Conservation (phyloP, 1,139 yeast genomes). For the Suzukiozyma palmioleophila region DNA sequence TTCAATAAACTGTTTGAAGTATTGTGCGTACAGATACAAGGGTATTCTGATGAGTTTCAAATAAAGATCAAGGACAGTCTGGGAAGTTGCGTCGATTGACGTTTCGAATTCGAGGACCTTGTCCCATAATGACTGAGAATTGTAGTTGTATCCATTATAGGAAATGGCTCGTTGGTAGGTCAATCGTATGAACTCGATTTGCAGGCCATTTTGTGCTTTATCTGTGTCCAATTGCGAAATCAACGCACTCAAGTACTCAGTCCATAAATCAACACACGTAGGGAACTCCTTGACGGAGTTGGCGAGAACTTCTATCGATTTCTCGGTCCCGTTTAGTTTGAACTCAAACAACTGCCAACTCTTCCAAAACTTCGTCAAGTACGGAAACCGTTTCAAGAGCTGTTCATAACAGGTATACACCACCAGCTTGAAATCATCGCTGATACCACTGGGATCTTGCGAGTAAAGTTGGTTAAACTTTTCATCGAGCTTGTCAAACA, state of each 20-base stretch:
- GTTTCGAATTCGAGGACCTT: conserved; percentile 48
- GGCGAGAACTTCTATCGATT: conserved; percentile 45
- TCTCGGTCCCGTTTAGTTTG: conserved; percentile 49
- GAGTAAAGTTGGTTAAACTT: conserved; percentile 12
- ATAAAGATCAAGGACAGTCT: conserved; percentile 33
- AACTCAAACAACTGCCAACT: conserved; percentile 50
- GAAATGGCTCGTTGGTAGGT: conserved; percentile 38
- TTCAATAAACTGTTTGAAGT: conserved; percentile 48
- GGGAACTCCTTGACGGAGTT: conserved; percentile 49
- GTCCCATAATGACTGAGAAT: conserved; percentile 67
- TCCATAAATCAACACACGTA: conserved; percentile 60
- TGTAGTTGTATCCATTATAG: conserved; percentile 51
- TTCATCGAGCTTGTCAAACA: conserved; percentile 22
- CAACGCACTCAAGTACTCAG: conserved; percentile 54
- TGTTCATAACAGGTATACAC: conserved; percentile 19
- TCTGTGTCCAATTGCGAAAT: conserved; percentile 28
- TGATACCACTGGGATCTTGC: conserved; percentile 10
- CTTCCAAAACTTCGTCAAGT: conserved; percentile 58
- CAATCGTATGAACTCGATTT: conserved; percentile 23
- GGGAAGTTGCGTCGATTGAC: conserved; percentile 17
- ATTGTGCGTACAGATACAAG: conserved; percentile 65
- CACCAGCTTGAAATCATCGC: conserved; percentile 18
- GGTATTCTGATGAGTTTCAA: conserved; percentile 49
- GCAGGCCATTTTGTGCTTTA: conserved; percentile 7
- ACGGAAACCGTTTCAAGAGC: conserved; percentile 50